phyloP scores from a whole-genome alignment of 2,329 filamentous ascomycete species.

The Phyllosticta citriasiana region DNA sequence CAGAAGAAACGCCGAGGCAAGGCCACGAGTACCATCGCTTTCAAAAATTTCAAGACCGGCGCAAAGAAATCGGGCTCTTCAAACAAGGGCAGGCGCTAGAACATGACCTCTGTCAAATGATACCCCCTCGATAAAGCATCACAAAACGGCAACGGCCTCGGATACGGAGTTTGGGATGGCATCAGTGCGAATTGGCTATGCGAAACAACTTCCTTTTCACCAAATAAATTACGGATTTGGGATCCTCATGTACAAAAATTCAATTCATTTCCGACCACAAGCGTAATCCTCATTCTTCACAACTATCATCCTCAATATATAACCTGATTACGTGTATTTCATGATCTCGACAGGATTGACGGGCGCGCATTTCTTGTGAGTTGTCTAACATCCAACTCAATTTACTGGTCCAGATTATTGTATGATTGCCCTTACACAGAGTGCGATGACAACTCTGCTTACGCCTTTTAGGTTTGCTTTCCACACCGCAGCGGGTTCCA shows the following conservation, averaged over 20 bases:
- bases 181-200: background rate
- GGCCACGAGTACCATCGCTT: slow-evolving; percentile 30
- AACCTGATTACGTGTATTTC: too few species aligned
- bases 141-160: background rate
- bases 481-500: background rate
- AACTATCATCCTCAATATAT: too few species aligned
- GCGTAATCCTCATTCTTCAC: too few species aligned
- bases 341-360: too few species aligned
- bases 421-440: too few species aligned
- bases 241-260: background rate
- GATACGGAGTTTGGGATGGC: background rate
- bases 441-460: too few species aligned
- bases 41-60: slow-evolving; percentile 15
- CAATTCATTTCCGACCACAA: background rate
- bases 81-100: slow-evolving; percentile 9
- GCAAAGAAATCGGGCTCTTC: slow-evolving; percentile 1
- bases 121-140: background rate
- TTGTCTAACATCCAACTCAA: too few species aligned
- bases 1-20: slow-evolving; percentile 27
- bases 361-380: too few species aligned
- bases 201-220: background rate
- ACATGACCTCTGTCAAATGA: background rate
- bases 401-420: too few species aligned
- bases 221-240: background rate
- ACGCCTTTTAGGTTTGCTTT: too few species aligned